Evolutionary conservation across 2,329 filamentous ascomycete genomes (phyloP), one percentile per base, ranked within the genome.

Genomic region (Aureobasidium zeae): DNA sequence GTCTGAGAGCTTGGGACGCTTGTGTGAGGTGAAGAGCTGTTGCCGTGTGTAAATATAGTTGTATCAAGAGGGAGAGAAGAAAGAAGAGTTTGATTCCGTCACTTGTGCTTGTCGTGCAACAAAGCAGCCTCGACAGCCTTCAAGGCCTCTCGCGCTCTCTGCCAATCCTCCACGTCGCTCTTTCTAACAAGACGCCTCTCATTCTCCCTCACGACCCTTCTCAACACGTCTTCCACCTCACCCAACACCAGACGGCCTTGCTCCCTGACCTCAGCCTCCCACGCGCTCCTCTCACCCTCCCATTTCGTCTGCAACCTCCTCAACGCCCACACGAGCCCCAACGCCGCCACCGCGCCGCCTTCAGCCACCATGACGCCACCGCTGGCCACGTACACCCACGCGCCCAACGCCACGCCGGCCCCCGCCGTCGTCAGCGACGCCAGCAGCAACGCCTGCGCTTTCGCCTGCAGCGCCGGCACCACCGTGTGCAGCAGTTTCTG

Each of bases 381-480:
- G 7, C 71, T 55, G 12, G 74, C 76, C 13, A 75, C 51, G 56
- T 74, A 77, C 3, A 76, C 66, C 44, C 79, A 67, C 0, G 63
- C 69, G 0, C 71, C 73, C 2, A 79, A 64, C 0, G 72, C 73
- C 9, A 70, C 68, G 39, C 56, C 67, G 48, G 60, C 64, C 4
- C 77, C 76, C 0, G 84, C 83, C 0, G 85, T 86, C 41, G 79
- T 81, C 0, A 86, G 65, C 0, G 84, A 83, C 55, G 87, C 79
- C 4, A 93, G 59, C 4, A 94, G 78, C 2, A 67, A 57, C 2
- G 55, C 56, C 52, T 71, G 69, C 5, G 66, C 68, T 26, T 65
- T 60, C 1, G 63, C 59, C 48, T 71, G 68, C 2, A 72, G 55
- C 0, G 59, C 55, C 0, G 69, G 67, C 0, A 72, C 58, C 2